Evolutionary conservation across 1,284 basidiomycete genomes (phyloP).

Genomic region (Puccinia triticina): DNA sequence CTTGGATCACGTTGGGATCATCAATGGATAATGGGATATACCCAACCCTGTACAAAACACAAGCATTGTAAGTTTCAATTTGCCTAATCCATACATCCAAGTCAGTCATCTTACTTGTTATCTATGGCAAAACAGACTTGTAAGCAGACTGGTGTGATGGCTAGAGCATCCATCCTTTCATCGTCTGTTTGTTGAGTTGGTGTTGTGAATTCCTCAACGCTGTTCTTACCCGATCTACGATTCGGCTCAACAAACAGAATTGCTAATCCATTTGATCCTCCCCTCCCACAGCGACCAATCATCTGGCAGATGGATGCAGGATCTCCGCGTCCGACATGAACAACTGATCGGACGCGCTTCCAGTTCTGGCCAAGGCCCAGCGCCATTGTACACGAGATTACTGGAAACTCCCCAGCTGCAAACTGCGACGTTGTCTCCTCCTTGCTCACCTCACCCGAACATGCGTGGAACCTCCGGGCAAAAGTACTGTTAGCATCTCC

Average conservation of each 20-base stretch:
- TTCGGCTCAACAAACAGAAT: conserved; percentile 4
- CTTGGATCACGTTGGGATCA: background rate
- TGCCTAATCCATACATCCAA: background rate
- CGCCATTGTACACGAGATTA: no score
- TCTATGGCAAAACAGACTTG: background rate
- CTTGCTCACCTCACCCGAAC: background rate
- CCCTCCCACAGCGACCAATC: conserved; percentile 9
- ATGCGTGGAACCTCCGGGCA: conserved; percentile 1
- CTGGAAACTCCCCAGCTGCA: background rate
- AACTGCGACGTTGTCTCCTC: background rate
- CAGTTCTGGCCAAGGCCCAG: no score
- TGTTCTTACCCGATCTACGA: background rate
- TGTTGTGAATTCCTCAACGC: background rate
- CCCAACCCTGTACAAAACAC: background rate
- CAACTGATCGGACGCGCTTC: background rate
- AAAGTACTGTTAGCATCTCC: conserved; percentile 1
- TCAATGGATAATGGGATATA: background rate
- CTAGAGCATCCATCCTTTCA: background rate
- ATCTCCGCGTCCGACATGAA: background rate
- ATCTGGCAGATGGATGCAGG: conserved; percentile 10
- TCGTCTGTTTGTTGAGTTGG: background rate
- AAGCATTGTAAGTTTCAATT: background rate
- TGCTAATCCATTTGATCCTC: conserved; percentile 5
- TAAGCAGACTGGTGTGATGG: background rate
- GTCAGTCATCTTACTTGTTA: background rate